These are phyloP conservation scores for Hypoxylon sp. DNA, from an alignment of 2,329 filamentous ascomycete species.

Conservation along the genomic window DNA sequence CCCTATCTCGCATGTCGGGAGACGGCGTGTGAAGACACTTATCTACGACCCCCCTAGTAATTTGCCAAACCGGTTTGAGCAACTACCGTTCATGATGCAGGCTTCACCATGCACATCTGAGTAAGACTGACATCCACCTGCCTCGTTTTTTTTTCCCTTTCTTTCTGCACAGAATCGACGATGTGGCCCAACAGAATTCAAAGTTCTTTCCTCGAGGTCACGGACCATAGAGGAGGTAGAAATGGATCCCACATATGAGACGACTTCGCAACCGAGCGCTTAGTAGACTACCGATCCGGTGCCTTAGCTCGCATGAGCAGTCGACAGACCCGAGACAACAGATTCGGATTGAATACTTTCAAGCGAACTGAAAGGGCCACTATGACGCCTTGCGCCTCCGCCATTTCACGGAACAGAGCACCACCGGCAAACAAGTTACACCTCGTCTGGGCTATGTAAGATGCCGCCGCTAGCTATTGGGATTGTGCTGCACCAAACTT, in stretches of 20 bases:
- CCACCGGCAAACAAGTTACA: constrained; percentile 32
- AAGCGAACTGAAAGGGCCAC: neutral
- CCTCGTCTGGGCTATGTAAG: constrained; percentile 37
- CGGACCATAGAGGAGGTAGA: constrained; percentile 5
- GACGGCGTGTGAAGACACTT: constrained; percentile 21
- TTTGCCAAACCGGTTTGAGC: constrained; percentile 23
- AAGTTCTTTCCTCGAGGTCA: neutral
- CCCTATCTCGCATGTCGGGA: constrained; percentile 21
- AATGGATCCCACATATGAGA: constrained; percentile 10
- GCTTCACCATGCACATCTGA: constrained; percentile 29
- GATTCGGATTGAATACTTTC: constrained; percentile 14
- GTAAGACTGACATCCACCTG: constrained; percentile 32
- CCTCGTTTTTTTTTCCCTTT: neutral
- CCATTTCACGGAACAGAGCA: constrained; percentile 15
- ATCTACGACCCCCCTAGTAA: constrained; percentile 22
- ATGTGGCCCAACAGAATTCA: constrained; percentile 17
- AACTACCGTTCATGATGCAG: constrained; percentile 21
- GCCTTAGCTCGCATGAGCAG: constrained; percentile 19
- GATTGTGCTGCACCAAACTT: constrained; percentile 24
- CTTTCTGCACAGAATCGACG: constrained; percentile 20
- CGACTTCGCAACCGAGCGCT: constrained; percentile 13
- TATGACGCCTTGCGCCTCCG: constrained; percentile 17
- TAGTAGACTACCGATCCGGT: constrained; percentile 24
- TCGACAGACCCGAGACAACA: constrained; percentile 29
- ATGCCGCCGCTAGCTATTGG: constrained; percentile 25